Percentiles rank a stretch among this genome's conserved stretches.
These are phyloP conservation scores for Sporisorium exsertum DNA, from an alignment of 1,284 basidiomycete genomes.

Conservation along the genomic window DNA sequence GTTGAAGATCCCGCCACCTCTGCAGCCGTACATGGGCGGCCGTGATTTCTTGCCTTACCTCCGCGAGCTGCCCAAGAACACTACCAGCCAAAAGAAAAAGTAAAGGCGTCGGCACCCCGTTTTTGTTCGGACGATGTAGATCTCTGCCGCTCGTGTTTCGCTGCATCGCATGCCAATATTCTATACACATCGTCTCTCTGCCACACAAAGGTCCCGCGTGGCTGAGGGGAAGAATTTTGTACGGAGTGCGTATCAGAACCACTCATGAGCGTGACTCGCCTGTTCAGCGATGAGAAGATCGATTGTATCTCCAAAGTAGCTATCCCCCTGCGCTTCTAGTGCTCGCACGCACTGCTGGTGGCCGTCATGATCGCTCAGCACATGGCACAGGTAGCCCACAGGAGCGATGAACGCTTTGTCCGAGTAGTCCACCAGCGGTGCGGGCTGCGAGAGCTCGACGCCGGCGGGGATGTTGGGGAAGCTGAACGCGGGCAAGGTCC, in stretches of 20 bases:
- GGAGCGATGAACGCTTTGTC: constrained; percentile 65
- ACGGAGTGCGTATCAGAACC: constrained; percentile 23
- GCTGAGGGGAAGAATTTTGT: background rate
- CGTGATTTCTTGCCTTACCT: constrained; percentile 91
- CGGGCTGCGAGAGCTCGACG: constrained; percentile 22
- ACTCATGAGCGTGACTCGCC: constrained; percentile 47
- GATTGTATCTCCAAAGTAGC: constrained; percentile 65
- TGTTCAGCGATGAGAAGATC: constrained; percentile 61
- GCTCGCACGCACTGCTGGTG: constrained; percentile 47
- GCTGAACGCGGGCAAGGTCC: constrained; percentile 5
- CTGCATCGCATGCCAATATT: background rate
- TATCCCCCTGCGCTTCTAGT: constrained; percentile 30
- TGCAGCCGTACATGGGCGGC: constrained; percentile 95
- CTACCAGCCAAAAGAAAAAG: constrained; percentile 75
- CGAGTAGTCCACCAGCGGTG: constrained; percentile 54
- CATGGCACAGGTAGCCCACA: constrained; percentile 55
- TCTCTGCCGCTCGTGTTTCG: no score
- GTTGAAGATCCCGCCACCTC: constrained; percentile 84
- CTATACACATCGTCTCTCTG: background rate
- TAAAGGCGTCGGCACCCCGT: constrained; percentile 12
- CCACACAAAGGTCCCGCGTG: background rate
- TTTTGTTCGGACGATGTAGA: background rate
- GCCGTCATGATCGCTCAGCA: constrained; percentile 42
- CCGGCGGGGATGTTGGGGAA: constrained; percentile 62
- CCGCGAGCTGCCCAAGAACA: constrained; percentile 81